phyloP scores from a whole-genome alignment of 2,329 filamentous ascomycete species.

The Dactylellina haptotyla region DNA sequence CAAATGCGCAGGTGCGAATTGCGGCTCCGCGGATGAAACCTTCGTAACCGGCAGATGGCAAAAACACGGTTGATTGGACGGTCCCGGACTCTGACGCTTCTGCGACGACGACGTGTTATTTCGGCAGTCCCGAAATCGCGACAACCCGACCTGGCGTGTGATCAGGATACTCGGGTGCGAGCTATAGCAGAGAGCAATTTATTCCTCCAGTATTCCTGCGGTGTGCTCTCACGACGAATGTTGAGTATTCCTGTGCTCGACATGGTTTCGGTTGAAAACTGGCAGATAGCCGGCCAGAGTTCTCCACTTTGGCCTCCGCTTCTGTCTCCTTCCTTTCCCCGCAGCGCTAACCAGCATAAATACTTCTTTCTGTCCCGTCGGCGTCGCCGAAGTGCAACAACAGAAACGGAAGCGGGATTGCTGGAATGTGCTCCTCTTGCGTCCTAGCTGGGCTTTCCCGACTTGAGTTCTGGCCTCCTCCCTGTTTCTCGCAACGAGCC shows the following conservation, averaged over 20 bases:
- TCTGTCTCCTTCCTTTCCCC: conserved; percentile 9
- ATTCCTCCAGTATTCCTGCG: background rate
- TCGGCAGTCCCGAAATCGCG: conserved; percentile 47
- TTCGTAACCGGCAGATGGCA: conserved; percentile 5
- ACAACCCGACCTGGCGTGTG: conserved; percentile 6
- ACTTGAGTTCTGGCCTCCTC: conserved; percentile 12
- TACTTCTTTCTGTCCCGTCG: conserved; percentile 18
- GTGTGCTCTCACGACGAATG: background rate
- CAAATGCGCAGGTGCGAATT: background rate
- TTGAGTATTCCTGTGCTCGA: background rate
- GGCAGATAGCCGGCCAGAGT: conserved; percentile 21
- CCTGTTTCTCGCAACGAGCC: background rate
- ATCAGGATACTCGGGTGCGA: no score
- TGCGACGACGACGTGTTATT: conserved; percentile 15
- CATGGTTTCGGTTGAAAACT: conserved; percentile 38
- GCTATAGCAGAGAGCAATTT: no score
- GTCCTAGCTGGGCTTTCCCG: conserved; percentile 5
- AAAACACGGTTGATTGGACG: conserved; percentile 22
- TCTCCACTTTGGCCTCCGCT: conserved; percentile 10
- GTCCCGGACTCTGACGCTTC: background rate
- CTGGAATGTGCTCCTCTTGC: conserved; percentile 8
- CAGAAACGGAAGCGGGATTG: conserved; percentile 29
- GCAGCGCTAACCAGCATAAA: conserved; percentile 2
- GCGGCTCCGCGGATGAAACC: conserved; percentile 3
- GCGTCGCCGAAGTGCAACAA: conserved; percentile 50